phyloP scores from a whole-genome alignment of 371 early-diverging fungal genomes.

The Smittium mucronatum region DNA sequence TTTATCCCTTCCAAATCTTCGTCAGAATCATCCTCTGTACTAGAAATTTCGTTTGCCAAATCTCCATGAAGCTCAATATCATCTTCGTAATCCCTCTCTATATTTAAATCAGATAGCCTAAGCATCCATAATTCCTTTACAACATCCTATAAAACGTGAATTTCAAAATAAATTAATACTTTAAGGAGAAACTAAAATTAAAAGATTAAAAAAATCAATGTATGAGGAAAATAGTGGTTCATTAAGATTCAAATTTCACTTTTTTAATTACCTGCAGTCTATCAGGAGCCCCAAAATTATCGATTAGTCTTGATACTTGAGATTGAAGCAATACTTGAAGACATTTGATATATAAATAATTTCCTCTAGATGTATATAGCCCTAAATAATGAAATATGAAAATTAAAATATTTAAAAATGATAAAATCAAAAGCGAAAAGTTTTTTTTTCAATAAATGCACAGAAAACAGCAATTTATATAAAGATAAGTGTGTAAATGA shows the following conservation, averaged over 20 bases:
- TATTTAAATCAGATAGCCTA: slow-evolving; percentile 4
- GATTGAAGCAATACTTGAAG: slow-evolving; percentile 5
- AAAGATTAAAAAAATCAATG: too few relatives aligned
- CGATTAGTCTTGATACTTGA: background rate
- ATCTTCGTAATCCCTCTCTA: slow-evolving; percentile 5
- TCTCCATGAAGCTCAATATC: slow-evolving; percentile 4
- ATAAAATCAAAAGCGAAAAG: background rate
- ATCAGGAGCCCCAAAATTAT: slow-evolving; percentile 4
- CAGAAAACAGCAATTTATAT: background rate
- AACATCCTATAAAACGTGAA: slow-evolving; percentile 1
- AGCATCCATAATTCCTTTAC: slow-evolving; percentile 10
- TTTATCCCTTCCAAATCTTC: background rate
- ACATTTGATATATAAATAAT: slow-evolving; percentile 10
- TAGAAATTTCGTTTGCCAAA: background rate
- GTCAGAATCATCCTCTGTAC: background rate
- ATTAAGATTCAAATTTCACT: too few relatives aligned
- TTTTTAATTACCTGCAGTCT: slow-evolving; percentile 9
- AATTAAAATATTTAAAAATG: background rate
- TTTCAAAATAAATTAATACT: background rate
- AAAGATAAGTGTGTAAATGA: background rate
- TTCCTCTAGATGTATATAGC: background rate
- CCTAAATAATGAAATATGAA: background rate
- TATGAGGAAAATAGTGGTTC: too few relatives aligned
- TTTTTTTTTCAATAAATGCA: background rate
- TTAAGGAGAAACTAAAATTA: background rate